phyloP scores from a whole-genome alignment of 2,329 filamentous ascomycete genomes.

The Grosmannia huntii region DNA sequence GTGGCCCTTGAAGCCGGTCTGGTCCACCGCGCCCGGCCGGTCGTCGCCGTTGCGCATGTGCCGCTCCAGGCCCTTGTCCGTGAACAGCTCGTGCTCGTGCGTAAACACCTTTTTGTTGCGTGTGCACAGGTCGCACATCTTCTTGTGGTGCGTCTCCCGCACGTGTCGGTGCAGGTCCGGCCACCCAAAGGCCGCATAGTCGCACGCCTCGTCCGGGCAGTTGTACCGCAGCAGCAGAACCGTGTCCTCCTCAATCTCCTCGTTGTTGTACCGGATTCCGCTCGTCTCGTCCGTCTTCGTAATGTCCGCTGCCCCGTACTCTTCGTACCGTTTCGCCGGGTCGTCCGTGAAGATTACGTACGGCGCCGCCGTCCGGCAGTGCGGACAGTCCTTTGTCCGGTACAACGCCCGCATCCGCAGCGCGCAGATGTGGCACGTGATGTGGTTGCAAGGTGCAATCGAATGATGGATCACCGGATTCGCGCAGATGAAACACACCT shows the following conservation, averaged over 20 bases:
- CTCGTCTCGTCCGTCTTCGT: slow-evolving; percentile 70
- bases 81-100: slow-evolving; percentile 91
- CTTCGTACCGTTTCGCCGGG: slow-evolving; percentile 66
- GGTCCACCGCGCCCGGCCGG: slow-evolving; percentile 74
- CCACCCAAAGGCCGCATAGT: slow-evolving; percentile 65
- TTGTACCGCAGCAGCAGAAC: slow-evolving; percentile 84
- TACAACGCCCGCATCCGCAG: slow-evolving; percentile 85
- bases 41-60: slow-evolving; percentile 91
- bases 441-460: slow-evolving; percentile 88
- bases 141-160: slow-evolving; percentile 66
- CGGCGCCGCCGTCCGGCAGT: slow-evolving; percentile 69
- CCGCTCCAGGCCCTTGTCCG: slow-evolving; percentile 62
- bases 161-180: slow-evolving; percentile 60
- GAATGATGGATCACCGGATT: slow-evolving; percentile 79
- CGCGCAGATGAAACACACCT: slow-evolving; percentile 96
- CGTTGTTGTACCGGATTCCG: slow-evolving; percentile 80
- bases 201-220: slow-evolving; percentile 69
- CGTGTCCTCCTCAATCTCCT: slow-evolving; percentile 84
- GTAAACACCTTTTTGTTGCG: slow-evolving; percentile 97
- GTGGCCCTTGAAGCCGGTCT: slow-evolving; percentile 93
- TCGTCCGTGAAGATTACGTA: slow-evolving; percentile 92
- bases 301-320: slow-evolving; percentile 64
- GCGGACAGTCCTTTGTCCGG: slow-evolving; percentile 92
- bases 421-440: slow-evolving; percentile 92
- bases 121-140: slow-evolving; percentile 83